Evolutionary conservation across 164 flowering plant species (phyloP).

Genomic region (Akebia trifoliata): DNA sequence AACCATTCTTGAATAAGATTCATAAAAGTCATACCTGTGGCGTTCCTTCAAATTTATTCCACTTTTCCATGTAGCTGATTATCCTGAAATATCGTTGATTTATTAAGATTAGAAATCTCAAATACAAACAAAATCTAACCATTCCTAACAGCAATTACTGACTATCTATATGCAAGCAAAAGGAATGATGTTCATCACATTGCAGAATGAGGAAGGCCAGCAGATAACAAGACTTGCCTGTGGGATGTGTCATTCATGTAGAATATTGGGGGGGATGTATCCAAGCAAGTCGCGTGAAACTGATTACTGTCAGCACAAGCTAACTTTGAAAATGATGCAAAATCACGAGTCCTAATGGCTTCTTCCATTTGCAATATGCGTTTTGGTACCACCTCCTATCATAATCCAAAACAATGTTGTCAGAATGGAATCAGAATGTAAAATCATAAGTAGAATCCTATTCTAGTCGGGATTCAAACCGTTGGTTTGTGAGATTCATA

Average conservation of each 20-base stretch:
- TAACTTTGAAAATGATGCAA: constrained; percentile 69
- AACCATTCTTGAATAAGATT: neutral
- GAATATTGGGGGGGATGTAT: constrained; percentile 93
- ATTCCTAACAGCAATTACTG: too few relatives aligned
- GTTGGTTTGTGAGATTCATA: too few relatives aligned
- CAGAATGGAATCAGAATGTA: too few relatives aligned
- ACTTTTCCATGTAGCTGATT: constrained; percentile 79
- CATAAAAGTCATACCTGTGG: constrained; percentile 64
- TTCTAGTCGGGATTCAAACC: too few relatives aligned
- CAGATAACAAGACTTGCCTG: constrained; percentile 45
- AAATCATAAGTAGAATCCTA: too few relatives aligned
- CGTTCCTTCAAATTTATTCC: constrained; percentile 81
- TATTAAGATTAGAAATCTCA: constrained; percentile 7
- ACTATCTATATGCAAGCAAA: too few relatives aligned
- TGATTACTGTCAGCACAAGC: constrained; percentile 95
- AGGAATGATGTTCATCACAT: neutral
- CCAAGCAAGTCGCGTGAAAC: constrained; percentile 97
- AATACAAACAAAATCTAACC: too few relatives aligned
- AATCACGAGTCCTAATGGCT: constrained; percentile 78
- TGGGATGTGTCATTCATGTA: constrained; percentile 98
- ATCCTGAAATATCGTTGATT: constrained; percentile 62
- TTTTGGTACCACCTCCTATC: constrained; percentile 86
- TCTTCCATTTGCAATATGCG: constrained; percentile 86
- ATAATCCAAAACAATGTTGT: constrained; percentile 7
- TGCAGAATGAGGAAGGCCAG: neutral